Evolutionary conservation across 2,329 filamentous ascomycete species (phyloP).

Genomic region (Pleoardoris graminearum): DNA sequence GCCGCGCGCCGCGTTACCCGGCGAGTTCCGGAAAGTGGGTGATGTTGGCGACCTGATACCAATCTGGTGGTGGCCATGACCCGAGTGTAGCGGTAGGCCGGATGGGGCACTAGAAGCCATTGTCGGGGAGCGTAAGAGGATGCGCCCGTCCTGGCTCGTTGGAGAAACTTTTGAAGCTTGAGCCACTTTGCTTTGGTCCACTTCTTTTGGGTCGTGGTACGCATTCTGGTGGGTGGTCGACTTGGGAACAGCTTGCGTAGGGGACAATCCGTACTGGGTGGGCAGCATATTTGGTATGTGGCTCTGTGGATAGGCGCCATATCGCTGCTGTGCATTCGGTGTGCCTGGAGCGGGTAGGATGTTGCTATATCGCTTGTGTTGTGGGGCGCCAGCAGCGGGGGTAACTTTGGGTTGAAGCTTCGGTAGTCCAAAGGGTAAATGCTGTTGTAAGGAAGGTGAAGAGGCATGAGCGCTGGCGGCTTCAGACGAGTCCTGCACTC

Average conservation of each 20-base stretch:
- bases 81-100: background rate
- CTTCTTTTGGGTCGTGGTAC: slow-evolving; percentile 64
- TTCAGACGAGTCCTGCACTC: background rate
- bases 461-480: background rate
- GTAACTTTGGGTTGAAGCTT: background rate
- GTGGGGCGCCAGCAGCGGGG: background rate
- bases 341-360: slow-evolving; percentile 34
- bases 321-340: slow-evolving; percentile 58
- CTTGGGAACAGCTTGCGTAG: slow-evolving; percentile 89
- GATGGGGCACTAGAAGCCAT: background rate
- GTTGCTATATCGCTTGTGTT: slow-evolving; percentile 3
- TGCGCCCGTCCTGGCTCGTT: background rate
- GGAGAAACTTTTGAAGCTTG: slow-evolving; percentile 68
- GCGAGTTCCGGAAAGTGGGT: background rate
- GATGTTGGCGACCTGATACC: background rate
- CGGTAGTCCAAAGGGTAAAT: background rate
- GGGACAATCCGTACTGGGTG: slow-evolving; percentile 71
- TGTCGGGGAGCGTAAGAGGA: background rate
- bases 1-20: background rate
- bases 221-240: slow-evolving; percentile 77
- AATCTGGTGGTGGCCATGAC: background rate
- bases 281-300: slow-evolving; percentile 73
- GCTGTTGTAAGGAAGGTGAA: background rate
- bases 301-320: slow-evolving; percentile 78
- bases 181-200: slow-evolving; percentile 64